These are phyloP conservation scores for Aspergillus nomiae DNA, from an alignment of 2,329 filamentous ascomycete genomes.

Conservation along the genomic window DNA sequence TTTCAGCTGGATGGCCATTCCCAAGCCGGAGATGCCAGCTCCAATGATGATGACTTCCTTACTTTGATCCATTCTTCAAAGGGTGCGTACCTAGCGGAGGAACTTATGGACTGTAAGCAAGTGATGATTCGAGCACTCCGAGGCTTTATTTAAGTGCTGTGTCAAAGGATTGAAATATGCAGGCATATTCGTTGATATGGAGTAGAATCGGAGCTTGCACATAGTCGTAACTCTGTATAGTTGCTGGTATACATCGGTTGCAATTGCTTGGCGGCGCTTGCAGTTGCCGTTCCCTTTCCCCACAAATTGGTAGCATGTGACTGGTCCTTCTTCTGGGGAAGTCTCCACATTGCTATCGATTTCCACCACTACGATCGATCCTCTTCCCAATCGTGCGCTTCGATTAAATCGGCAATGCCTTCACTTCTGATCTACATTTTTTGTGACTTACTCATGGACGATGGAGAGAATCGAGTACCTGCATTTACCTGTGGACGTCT, in stretches of 20 bases:
- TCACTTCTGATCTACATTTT: neutral
- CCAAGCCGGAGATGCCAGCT: constrained; percentile 1
- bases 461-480: too few relatives aligned
- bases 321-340: neutral
- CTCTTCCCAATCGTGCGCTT: neutral
- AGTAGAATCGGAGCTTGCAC: too few relatives aligned
- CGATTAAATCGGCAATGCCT: neutral
- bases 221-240: too few relatives aligned
- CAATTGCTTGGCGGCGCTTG: neutral
- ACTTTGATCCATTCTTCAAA: neutral
- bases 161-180: neutral
- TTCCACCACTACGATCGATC: too few relatives aligned
- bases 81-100: neutral
- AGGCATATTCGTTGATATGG: neutral
- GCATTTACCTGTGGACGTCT: neutral
- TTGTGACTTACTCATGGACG: too few relatives aligned
- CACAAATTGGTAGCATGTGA: neutral
- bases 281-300: neutral
- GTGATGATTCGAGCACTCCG: too few relatives aligned
- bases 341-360: neutral
- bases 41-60: constrained; percentile 9
- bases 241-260: neutral
- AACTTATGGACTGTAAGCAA: neutral
- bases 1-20: constrained; percentile 6
- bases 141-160: neutral